These are phyloP conservation scores for Handroanthus guayacan DNA, from an alignment of 257 asterid species.

Conservation along the genomic window DNA sequence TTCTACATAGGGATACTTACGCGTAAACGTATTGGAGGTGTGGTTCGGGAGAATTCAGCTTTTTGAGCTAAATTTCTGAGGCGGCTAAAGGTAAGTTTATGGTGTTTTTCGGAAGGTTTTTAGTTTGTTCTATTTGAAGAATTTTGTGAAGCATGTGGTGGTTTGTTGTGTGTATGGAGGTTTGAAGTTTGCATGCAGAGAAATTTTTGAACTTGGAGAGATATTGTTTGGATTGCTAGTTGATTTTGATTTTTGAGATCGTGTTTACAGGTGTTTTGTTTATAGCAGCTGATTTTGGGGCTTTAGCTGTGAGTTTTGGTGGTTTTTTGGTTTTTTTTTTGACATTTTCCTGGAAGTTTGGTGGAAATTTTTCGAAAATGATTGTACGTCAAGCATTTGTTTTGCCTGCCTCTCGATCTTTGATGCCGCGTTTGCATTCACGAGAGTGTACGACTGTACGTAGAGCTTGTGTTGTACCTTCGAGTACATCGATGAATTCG, in stretches of 20 bases:
- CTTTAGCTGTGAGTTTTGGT: neutral
- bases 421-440: slow-evolving; percentile 29
- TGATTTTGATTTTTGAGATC: slow-evolving; percentile 14
- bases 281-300: neutral
- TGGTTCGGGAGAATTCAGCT: neutral
- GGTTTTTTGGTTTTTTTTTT: neutral
- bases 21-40: neutral
- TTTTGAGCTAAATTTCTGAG: slow-evolving; percentile 28
- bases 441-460: slow-evolving; percentile 35
- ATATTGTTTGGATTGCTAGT: slow-evolving; percentile 3
- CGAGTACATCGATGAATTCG: slow-evolving; percentile 39
- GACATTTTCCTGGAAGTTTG: neutral
- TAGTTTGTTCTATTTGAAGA: neutral
- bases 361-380: slow-evolving; percentile 35
- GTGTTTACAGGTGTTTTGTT: slow-evolving; percentile 3
- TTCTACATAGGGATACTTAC: slow-evolving; percentile 2
- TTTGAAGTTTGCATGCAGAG: slow-evolving; percentile 23
- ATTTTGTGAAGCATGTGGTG: neutral
- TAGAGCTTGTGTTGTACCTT: slow-evolving; percentile 42
- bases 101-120: neutral
- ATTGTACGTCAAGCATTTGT: slow-evolving; percentile 34
- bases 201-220: neutral
- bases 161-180: neutral
- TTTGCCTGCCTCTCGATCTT: slow-evolving; percentile 38
- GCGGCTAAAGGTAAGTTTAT: slow-evolving; percentile 32